Conservation (phyloP, 164 flowering plant species). For the Umbellularia californica region DNA sequence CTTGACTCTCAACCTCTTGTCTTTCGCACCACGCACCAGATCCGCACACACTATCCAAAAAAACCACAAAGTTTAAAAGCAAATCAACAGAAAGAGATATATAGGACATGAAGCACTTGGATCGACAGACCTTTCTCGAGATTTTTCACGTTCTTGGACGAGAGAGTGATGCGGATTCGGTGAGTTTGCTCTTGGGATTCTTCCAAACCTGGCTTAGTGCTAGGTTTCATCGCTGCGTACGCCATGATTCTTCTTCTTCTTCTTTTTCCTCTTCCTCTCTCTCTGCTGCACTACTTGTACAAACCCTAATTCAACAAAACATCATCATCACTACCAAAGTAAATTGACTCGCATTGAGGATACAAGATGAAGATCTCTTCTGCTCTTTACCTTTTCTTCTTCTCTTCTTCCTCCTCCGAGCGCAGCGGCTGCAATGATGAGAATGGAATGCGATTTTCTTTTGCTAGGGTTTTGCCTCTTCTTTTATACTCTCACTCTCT, state of each 20-base stretch:
- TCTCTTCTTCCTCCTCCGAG: no score
- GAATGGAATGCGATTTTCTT: no score
- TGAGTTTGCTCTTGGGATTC: conserved; percentile 33
- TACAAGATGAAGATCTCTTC: no score
- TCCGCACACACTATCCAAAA: conserved; percentile 59
- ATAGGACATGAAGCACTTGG: background rate
- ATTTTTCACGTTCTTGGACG: conserved; percentile 43
- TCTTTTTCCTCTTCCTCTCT: background rate
- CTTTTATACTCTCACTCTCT: no score
- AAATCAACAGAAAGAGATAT: background rate
- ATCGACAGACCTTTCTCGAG: conserved; percentile 36
- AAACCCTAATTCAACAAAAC: no score
- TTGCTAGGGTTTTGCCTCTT: no score
- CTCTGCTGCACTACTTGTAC: background rate
- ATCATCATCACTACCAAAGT: no score
- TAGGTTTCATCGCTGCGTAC: conserved; percentile 26
- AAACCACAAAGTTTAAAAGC: background rate
- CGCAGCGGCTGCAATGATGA: no score
- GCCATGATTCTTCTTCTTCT: conserved; percentile 12
- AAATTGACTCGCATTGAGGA: no score
- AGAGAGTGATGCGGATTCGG: conserved; percentile 39
- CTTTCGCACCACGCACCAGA: conserved; percentile 90
- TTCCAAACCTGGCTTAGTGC: conserved; percentile 30
- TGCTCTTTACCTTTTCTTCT: no score
- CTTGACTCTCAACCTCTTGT: conserved; percentile 75